Base-by-base conservation (phyloP, 139 green algal genomes). In the Chlamydomonas incerta region DNA sequence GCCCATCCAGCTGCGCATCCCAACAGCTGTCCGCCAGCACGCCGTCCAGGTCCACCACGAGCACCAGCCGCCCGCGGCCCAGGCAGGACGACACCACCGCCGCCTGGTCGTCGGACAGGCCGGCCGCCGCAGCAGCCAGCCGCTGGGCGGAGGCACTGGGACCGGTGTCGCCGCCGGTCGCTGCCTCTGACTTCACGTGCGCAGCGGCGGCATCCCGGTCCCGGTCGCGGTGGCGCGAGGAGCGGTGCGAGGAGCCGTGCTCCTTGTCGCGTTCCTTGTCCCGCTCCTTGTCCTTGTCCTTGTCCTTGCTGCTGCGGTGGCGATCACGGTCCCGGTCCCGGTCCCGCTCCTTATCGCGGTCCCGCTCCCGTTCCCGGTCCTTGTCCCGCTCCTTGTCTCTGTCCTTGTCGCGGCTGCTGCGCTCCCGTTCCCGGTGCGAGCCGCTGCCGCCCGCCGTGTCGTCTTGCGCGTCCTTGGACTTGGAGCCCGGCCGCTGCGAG, bases 11-110 rank as follows among this genome's bases (percentile, higher is more conserved):
- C 34, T 60, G 52, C 47, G 58, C 80, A 13, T 96, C 92, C 14
- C 31, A 58, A 29, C 95, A 89, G 47, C 93, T 97, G 90, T 97
- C 97, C 46, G 98, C 90, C 76, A 99, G 89, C 3, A 95, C 98
- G 90, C 98, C 96, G 89, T 99, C 97, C 77, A 99, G 88, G 85
- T 99, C 97, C 37, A 99, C 88, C 33, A 99, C 94, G 28, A 99
- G 93, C 28, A 75, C 84, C 72, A 95, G 80, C 26, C 72, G 72
- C 21, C 74, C 47, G 63, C 80, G 74, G 41, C 46, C 46, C 63
- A 86, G 74, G 66, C 83, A 67, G 33, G 41, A 50, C 6, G 41
- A 50, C 41, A 50, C 41, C 41, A 50, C 29, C 33, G 55, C 34
- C 21, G 79, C 77, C 85, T 87, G 62, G 2, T 72, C 62, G 33